These are phyloP conservation scores for Lecanicillium sp. DNA, from an alignment of 2,329 filamentous ascomycete genomes.

Conservation along the genomic window DNA sequence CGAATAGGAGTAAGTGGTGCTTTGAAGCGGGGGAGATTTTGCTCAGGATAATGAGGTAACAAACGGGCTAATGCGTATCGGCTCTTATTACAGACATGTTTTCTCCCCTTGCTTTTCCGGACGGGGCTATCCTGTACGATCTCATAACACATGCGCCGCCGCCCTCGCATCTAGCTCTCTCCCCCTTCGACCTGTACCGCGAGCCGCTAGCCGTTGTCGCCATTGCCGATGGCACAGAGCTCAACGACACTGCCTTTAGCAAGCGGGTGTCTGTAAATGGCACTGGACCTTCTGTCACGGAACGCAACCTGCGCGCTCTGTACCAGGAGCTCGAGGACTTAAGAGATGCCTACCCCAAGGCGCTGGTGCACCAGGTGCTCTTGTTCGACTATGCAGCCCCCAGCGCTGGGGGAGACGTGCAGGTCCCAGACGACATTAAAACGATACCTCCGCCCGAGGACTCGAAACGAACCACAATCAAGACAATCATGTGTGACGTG, in stretches of 20 bases:
- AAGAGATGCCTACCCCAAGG: conserved; percentile 64
- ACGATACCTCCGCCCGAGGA: conserved; percentile 60
- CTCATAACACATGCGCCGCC: conserved; percentile 72
- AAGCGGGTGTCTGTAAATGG: conserved; percentile 46
- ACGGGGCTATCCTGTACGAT: conserved; percentile 81
- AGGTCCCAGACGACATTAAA: conserved; percentile 59
- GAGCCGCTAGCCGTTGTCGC: conserved; percentile 79
- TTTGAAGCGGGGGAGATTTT: neutral
- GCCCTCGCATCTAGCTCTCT: conserved; percentile 69
- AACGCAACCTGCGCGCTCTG: conserved; percentile 50
- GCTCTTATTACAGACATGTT: conserved; percentile 64
- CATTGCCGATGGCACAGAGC: conserved; percentile 71
- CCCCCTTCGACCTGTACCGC: conserved; percentile 84
- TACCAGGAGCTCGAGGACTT: conserved; percentile 63
- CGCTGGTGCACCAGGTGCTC: conserved; percentile 68
- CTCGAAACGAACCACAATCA: conserved; percentile 70
- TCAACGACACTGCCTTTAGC: conserved; percentile 44
- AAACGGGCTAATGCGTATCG: neutral
- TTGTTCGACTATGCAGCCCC: conserved; percentile 64
- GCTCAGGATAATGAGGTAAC: no score
- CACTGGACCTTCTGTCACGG: conserved; percentile 38
- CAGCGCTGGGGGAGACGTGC: conserved; percentile 32
- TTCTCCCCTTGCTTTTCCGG: conserved; percentile 79
- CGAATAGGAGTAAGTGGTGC: conserved; percentile 66
- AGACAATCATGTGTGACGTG: conserved; percentile 72